Base-by-base conservation (phyloP, 2,329 filamentous ascomycete genomes). In the Alternaria novae-zelandiae region DNA sequence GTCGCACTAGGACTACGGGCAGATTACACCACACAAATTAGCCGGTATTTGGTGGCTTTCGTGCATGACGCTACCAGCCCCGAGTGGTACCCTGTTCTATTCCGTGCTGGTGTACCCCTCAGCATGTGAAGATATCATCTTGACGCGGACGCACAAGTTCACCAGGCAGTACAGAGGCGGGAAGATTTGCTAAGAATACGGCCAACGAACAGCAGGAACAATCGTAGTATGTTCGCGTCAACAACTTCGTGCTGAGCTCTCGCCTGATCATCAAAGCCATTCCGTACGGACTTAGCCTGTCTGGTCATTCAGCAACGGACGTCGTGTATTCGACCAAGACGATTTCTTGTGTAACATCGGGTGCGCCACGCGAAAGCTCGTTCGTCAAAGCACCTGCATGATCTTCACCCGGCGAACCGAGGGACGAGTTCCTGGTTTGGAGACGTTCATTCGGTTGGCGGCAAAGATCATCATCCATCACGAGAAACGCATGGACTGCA, bases 371-470 rank as follows among this genome's bases (percentile, higher is more conserved):
- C 26, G 23, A 25, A 10, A 26, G 26, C 26, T 60, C 50, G 26
- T 55, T 30, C 50, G 41, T 55, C 43, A 21, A 41, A 47, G 50
- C 50, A 54, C 50, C 15, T 30, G 57, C 57, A 49, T 55, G 41
- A 55, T 41, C 25, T 53, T 6, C 7, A 25, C 41, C 50, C 41
- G 43, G 26, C 11, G 15, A 47, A 54, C 9, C 10, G 20, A 30
- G 6, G 30, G 28, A 20, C 36, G 36, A 23, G 6, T 46, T 50
- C 49, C 4, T 30, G 50, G 21, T 49, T 10, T 41, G 7, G 28
- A 11, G 17, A 43, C 7, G 28, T 11, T 12, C 28, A 17, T n/a
- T 43, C n/a, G 30, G 21, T 45, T 36, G 5, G 9, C 49, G 11
- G 20, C 30, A 41, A 36, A 30, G 28, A 20, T 45, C 32, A 3